phyloP scores from a whole-genome alignment of 2,329 filamentous ascomycete genomes.

The Diplodia seriata region DNA sequence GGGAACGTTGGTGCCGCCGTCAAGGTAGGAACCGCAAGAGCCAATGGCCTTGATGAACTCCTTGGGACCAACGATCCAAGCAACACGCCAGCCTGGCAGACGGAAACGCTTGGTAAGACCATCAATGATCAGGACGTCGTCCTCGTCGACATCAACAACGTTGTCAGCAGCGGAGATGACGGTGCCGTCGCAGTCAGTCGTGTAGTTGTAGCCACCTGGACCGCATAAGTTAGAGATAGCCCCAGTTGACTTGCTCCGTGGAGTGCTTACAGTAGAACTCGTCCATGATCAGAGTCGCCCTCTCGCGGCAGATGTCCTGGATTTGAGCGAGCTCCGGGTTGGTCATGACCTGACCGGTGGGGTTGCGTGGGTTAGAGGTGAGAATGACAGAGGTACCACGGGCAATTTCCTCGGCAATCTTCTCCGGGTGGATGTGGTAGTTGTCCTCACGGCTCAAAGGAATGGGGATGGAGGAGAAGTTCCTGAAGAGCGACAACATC shows the following conservation, averaged over 20 bases:
- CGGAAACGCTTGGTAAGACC: slow-evolving; percentile 97
- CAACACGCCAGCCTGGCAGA: slow-evolving; percentile 93
- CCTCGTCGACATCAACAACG: slow-evolving; percentile 79
- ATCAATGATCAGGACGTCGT: slow-evolving; percentile 91
- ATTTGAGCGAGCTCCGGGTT: slow-evolving; percentile 88
- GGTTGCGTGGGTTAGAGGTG: slow-evolving; percentile 94
- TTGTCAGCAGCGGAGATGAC: slow-evolving; percentile 91
- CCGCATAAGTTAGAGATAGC: not conserved
- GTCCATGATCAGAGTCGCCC: slow-evolving; percentile 91
- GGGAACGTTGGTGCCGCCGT: slow-evolving; percentile 91
- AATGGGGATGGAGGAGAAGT: slow-evolving; percentile 59
- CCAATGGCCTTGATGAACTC: slow-evolving; percentile 95
- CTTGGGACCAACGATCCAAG: slow-evolving; percentile 95
- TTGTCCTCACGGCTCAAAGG: slow-evolving; percentile 84
- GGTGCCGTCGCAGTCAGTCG: slow-evolving; percentile 84
- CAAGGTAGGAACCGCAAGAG: slow-evolving; percentile 90
- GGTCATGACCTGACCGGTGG: slow-evolving; percentile 84
- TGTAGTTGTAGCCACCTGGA: slow-evolving; percentile 84
- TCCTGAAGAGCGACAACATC: slow-evolving; percentile 94
- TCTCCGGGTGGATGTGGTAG: slow-evolving; percentile 92
- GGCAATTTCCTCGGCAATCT: slow-evolving; percentile 89
- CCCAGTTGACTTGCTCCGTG: slow-evolving; percentile 47
- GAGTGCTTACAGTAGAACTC: slow-evolving; percentile 76
- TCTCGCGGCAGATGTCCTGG: slow-evolving; percentile 88
- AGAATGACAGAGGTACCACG: slow-evolving; percentile 81